A percentile compares a stretch with the other conserved stretches of the same genome.
Conservation (phyloP, 2,329 filamentous ascomycete genomes). For the Zymoseptoria tritici region DNA sequence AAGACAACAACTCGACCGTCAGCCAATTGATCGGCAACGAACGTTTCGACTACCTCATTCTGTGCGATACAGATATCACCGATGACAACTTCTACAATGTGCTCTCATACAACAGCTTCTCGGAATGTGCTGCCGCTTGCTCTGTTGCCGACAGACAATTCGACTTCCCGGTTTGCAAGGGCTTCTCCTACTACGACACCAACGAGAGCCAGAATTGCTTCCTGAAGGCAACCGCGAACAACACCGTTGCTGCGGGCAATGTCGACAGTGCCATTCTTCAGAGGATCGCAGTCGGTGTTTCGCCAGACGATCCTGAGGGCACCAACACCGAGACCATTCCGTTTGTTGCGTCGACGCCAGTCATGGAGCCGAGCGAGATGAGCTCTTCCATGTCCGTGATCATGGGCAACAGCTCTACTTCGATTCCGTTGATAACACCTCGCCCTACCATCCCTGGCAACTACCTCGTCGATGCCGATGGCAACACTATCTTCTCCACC, state of each 20-base stretch:
- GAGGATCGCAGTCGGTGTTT: slow-evolving; percentile 23
- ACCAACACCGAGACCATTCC: slow-evolving; percentile 21
- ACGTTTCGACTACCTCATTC: slow-evolving; percentile 28
- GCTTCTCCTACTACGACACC: slow-evolving; percentile 24
- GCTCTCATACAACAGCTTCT: slow-evolving; percentile 23
- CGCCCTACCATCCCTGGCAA: slow-evolving; percentile 15
- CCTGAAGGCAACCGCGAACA: slow-evolving; percentile 24
- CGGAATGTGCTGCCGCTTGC: slow-evolving; percentile 29
- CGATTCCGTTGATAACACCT: slow-evolving; percentile 26
- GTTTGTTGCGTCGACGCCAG: slow-evolving; percentile 14
- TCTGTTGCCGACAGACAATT: slow-evolving; percentile 25
- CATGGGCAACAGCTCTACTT: slow-evolving; percentile 23
- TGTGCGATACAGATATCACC: slow-evolving; percentile 28
- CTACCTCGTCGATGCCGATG: slow-evolving; percentile 16
- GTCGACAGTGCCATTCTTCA: slow-evolving; percentile 26
- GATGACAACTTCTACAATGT: slow-evolving; percentile 20
- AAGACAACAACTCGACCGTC: slow-evolving; percentile 25
- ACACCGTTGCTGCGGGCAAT: slow-evolving; percentile 18
- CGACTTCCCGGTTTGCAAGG: slow-evolving; percentile 26
- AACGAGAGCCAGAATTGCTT: slow-evolving; percentile 26
- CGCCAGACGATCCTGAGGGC: slow-evolving; percentile 11
- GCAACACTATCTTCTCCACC: slow-evolving; percentile 21
- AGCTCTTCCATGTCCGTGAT: slow-evolving; percentile 23
- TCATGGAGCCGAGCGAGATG: slow-evolving; percentile 11
- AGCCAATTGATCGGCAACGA: slow-evolving; percentile 27